Evolutionary conservation across 1,139 yeast species (phyloP).

Genomic region (Saccharomyces hybrid): DNA sequence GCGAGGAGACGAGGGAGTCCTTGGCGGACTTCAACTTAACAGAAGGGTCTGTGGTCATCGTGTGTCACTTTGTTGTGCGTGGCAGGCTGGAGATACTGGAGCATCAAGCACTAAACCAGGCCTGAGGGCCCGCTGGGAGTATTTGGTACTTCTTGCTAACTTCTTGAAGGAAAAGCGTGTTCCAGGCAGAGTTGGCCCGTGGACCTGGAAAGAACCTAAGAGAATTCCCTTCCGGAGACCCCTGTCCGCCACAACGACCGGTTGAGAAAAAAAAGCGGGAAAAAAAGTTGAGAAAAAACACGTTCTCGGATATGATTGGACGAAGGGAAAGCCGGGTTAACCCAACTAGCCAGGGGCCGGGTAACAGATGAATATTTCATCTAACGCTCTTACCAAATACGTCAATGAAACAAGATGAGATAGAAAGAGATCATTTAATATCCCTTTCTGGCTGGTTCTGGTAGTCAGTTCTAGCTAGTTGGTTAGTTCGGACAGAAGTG

Average conservation of each 20-base stretch:
- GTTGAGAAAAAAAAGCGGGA: background rate
- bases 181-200: constrained; percentile 1
- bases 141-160: background rate
- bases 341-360: background rate
- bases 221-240: background rate
- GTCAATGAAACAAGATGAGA: no score
- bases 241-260: background rate
- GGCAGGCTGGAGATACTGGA: background rate
- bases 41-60: constrained; percentile 27
- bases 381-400: no score
- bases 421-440: background rate
- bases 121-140: background rate
- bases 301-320: background rate
- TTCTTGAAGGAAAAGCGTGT: background rate
- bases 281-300: background rate
- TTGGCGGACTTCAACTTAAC: constrained; percentile 29
- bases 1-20: constrained; percentile 56
- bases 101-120: background rate
- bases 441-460: no score
- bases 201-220: background rate
- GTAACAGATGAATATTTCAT: background rate
- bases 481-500: no score
- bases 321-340: background rate
- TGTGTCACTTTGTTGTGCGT: background rate
- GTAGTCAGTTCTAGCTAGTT: no score